These are phyloP conservation scores for Xylariaceae sp. DNA, from an alignment of 2,329 filamentous ascomycete genomes.

Conservation along the genomic window DNA sequence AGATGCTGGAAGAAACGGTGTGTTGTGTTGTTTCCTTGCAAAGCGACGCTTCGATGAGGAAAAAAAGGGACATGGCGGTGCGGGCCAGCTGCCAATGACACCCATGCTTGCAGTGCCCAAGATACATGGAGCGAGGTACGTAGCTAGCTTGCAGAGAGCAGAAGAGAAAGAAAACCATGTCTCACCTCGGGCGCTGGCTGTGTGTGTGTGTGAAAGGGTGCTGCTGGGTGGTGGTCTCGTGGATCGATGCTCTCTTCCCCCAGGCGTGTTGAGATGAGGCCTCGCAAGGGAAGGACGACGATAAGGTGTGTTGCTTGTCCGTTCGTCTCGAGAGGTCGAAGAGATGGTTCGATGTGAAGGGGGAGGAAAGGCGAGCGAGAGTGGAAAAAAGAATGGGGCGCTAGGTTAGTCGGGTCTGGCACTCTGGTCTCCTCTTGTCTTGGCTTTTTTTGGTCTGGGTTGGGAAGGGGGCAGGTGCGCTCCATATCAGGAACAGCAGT, in stretches of 20 bases:
- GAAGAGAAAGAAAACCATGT: slow-evolving; percentile 24
- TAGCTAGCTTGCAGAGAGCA: neutral
- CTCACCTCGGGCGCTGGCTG: slow-evolving; percentile 25
- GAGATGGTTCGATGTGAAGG: neutral
- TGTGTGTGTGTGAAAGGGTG: slow-evolving; percentile 1
- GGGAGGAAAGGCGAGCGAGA: slow-evolving; percentile 9
- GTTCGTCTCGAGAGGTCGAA: neutral
- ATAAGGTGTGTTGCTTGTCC: no score
- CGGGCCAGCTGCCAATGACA: slow-evolving; percentile 28
- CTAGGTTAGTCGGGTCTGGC: slow-evolving; percentile 13
- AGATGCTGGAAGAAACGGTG: slow-evolving; percentile 30
- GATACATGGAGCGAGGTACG: slow-evolving; percentile 15
- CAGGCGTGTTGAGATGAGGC: no score
- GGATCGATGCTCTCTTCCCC: no score
- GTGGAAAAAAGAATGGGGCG: slow-evolving; percentile 18
- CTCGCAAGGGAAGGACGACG: no score
- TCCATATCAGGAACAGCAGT: no score
- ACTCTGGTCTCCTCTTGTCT: no score
- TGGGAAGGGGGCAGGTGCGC: no score
- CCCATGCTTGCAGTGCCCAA: slow-evolving; percentile 21
- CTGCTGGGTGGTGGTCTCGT: no score
- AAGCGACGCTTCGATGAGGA: no score
- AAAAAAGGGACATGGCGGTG: slow-evolving; percentile 28
- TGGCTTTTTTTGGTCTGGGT: no score
- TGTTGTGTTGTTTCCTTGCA: no score